phyloP scores from a whole-genome alignment of 257 asterid species.

The Thymus quinquecostatus region DNA sequence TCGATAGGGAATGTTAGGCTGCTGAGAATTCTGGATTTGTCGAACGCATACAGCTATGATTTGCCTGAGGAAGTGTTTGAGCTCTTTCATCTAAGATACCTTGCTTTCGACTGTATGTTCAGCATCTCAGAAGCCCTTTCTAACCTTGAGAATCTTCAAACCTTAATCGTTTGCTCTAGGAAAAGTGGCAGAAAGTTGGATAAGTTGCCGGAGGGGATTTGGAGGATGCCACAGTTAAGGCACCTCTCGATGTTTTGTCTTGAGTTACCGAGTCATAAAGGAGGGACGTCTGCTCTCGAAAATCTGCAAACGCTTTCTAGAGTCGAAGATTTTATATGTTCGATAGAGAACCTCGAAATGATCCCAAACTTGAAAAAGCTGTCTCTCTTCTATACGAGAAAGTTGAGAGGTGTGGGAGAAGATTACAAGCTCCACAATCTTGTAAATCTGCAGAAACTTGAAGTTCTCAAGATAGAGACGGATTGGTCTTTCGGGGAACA shows the following conservation, averaged over 20 bases:
- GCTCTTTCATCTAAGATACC: too few relatives aligned
- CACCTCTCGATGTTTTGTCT: not conserved
- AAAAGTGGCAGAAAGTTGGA: not conserved
- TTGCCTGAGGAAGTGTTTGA: not conserved
- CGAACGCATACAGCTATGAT: not conserved
- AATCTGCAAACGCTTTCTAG: slow-evolving; percentile 7
- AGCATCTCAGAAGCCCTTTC: not conserved
- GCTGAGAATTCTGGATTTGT: not conserved
- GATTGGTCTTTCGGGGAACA: not conserved
- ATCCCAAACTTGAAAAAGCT: not conserved
- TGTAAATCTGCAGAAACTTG: slow-evolving; percentile 3
- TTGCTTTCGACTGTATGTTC: not conserved
- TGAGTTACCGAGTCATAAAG: not conserved
- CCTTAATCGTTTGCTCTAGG: slow-evolving; percentile 10
- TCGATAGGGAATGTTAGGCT: not conserved
- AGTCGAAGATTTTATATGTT: not conserved
- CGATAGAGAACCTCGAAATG: not conserved
- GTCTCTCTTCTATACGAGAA: not conserved
- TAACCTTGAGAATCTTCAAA: slow-evolving; percentile 26
- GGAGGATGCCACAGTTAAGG: slow-evolving; percentile 18
- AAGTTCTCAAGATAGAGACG: not conserved
- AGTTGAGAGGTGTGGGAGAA: not conserved
- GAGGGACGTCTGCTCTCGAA: not conserved
- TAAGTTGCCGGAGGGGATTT: not conserved
- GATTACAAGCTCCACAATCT: slow-evolving; percentile 17